Conservation (phyloP, 2,329 filamentous ascomycete species). For the Phaeophleospora eucalypticola region DNA sequence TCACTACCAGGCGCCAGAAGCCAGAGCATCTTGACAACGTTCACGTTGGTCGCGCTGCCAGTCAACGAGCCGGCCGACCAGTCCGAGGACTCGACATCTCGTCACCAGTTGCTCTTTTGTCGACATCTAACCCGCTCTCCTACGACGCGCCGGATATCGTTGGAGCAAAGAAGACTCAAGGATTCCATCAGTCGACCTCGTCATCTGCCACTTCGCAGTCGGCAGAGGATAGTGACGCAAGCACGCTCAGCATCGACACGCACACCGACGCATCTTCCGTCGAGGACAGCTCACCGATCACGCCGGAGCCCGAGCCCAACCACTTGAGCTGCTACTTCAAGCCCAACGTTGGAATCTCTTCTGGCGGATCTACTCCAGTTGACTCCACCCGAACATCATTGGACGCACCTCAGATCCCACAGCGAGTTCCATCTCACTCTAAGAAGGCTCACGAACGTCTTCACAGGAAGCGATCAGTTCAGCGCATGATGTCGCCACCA, state of each 20-base stretch:
- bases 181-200: constrained; percentile 34
- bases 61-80: constrained; percentile 45
- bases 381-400: constrained; percentile 46
- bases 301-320: constrained; percentile 49
- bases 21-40: constrained; percentile 36
- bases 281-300: constrained; percentile 39
- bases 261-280: constrained; percentile 61
- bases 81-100: constrained; percentile 73
- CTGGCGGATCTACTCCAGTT: constrained; percentile 52
- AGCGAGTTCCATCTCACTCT: constrained; percentile 78
- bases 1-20: constrained; percentile 68
- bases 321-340: constrained; percentile 57
- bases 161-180: constrained; percentile 28
- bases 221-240: constrained; percentile 68
- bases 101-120: constrained; percentile 76
- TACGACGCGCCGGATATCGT: constrained; percentile 85
- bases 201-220: constrained; percentile 50
- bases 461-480: constrained; percentile 62
- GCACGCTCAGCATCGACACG: constrained; percentile 51
- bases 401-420: constrained; percentile 65
- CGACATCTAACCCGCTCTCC: constrained; percentile 92
- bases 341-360: constrained; percentile 35
- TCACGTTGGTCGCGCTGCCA: constrained; percentile 38
- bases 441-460: constrained; percentile 79
- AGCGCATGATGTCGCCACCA: constrained; percentile 38